Conservation (phyloP, 2,329 filamentous ascomycete genomes). For the Biscogniauxia mediterranea region DNA sequence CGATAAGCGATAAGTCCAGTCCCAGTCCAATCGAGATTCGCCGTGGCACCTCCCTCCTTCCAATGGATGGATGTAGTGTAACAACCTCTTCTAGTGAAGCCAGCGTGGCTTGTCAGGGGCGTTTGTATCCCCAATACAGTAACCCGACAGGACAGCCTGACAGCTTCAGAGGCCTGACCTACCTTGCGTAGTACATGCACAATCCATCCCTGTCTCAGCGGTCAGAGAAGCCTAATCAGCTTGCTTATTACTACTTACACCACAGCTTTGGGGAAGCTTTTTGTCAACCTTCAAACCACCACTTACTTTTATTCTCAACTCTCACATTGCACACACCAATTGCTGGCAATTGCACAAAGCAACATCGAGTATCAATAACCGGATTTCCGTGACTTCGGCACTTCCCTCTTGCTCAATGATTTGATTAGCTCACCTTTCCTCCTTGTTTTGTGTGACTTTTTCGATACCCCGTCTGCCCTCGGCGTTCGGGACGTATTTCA, state of each 20-base stretch:
- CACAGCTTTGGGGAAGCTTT: too few relatives aligned
- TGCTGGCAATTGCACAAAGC: conserved; percentile 5
- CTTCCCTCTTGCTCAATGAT: not conserved
- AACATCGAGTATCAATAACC: not conserved
- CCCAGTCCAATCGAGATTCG: too few relatives aligned
- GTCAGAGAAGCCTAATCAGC: conserved; percentile 1
- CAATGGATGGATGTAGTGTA: too few relatives aligned
- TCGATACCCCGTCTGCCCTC: conserved; percentile 15
- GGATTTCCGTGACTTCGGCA: not conserved
- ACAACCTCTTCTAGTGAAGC: not conserved
- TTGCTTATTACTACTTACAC: too few relatives aligned
- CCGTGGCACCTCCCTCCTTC: too few relatives aligned
- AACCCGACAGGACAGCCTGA: not conserved
- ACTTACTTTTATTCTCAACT: too few relatives aligned
- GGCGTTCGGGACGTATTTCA: conserved; percentile 28
- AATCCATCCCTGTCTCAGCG: not conserved
- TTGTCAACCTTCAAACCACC: not conserved
- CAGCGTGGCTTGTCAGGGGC: not conserved
- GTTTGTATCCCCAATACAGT: not conserved
- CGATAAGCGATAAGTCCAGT: too few relatives aligned
- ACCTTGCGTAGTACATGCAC: not conserved
- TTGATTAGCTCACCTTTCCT: conserved; percentile 4
- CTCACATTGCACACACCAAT: conserved; percentile 1
- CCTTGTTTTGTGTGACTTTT: conserved; percentile 32
- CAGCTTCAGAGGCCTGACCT: too few relatives aligned